These are phyloP conservation scores for Cronartium quercuum DNA, from an alignment of 1,284 basidiomycete genomes.

Conservation along the genomic window DNA sequence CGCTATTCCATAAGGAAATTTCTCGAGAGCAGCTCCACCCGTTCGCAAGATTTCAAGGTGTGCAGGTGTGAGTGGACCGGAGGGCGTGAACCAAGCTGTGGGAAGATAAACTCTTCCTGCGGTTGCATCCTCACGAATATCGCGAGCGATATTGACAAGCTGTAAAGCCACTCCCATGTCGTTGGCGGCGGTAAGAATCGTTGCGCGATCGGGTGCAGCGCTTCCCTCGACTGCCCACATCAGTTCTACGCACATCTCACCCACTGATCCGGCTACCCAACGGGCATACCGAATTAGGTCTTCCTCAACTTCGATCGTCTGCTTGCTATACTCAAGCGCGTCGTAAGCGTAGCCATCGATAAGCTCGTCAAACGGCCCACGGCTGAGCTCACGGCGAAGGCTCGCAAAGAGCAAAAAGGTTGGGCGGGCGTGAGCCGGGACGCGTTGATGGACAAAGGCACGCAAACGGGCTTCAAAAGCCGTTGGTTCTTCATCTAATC, in stretches of 20 bases:
- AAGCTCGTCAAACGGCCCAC: constrained; percentile 51
- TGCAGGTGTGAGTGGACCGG: constrained; percentile 26
- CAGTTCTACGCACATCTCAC: constrained; percentile 51
- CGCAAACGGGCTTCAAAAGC: constrained; percentile 40
- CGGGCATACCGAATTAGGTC: constrained; percentile 52
- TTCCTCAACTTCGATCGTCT: constrained; percentile 47
- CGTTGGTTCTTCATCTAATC: constrained; percentile 1
- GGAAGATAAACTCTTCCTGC: constrained; percentile 52
- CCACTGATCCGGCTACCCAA: constrained; percentile 52
- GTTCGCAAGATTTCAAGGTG: constrained; percentile 23
- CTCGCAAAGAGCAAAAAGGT: constrained; percentile 50
- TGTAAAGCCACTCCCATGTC: constrained; percentile 52
- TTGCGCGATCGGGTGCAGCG: constrained; percentile 24
- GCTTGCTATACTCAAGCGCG: constrained; percentile 43
- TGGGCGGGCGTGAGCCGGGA: constrained; percentile 43
- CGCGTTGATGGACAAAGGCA: constrained; percentile 39
- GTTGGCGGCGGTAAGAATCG: constrained; percentile 44
- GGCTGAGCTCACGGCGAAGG: constrained; percentile 49
- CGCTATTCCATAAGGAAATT: constrained; percentile 44
- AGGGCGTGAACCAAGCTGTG: constrained; percentile 43
- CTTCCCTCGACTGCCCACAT: constrained; percentile 48
- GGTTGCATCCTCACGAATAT: constrained; percentile 50
- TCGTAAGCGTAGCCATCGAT: constrained; percentile 51
- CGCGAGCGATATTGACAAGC: constrained; percentile 51
- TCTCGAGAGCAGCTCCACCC: background rate